Evolutionary conservation across 805 yeast genomes (phyloP), one percentile per base, ranked within the genome.

Genomic region (Yamadazyma insecticola): DNA sequence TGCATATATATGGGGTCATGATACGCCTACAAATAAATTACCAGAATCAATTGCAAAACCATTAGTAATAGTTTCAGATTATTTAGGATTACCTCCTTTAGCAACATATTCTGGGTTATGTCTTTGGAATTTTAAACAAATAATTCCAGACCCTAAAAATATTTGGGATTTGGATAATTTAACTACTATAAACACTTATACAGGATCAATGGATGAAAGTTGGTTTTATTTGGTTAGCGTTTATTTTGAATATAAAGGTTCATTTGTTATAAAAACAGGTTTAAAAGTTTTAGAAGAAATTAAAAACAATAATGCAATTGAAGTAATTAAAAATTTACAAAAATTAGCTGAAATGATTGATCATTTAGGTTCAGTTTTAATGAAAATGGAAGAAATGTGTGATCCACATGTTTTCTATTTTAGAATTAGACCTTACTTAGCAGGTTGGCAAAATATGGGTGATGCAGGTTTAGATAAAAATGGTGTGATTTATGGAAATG

Each of bases 181-280:
- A 35, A 81, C 88, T 32, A 81, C 94, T 1, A 73, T 84, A 39
- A 76, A 75, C 52, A 87, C 96, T 1, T 90, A 79, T 53, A 88
- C 97, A 0, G 97, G 97, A 1, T 75, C 87, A 4, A 74, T 80
- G 24, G 97, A 89, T 57, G 97, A 89, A 57, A 74, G 83, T 43
- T 89, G 97, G 97, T 89, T 89, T 54, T 89, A 86, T 55, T 63
- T 88, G 37, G 90, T 89, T 7, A 80, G 92, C 47, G 90, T 87
- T 1, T 85, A 77, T 41, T 85, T 90, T 48, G 97, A 89, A 57
- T 71, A 76, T 44, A 76, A 71, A 38, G 96, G 96, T 24, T 90
- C 92, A 0, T 68, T 72, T 9, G 75, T 86, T 35, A 60, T 89
- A 24, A 65, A 67, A 2, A 58, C 71, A 15, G 96, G 96, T 1